phyloP scores from a whole-genome alignment of 768 basidiomycete species.

The Xerocomellus chrysenteron region DNA sequence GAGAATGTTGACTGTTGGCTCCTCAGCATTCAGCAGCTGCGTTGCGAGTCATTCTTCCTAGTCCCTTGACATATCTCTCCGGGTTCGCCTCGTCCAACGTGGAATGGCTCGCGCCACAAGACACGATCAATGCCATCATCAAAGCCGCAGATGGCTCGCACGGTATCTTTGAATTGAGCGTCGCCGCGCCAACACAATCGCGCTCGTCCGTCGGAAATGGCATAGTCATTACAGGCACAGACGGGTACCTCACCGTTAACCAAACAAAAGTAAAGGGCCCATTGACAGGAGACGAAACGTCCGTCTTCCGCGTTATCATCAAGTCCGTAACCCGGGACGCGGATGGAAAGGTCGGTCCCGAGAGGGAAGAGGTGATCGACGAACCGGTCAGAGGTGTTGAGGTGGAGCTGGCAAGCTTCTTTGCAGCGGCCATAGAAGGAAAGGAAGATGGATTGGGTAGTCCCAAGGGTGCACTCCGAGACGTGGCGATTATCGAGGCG shows the following conservation, averaged over 20 bases:
- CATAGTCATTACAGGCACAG: constrained; percentile 56
- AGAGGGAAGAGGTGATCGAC: constrained; percentile 49
- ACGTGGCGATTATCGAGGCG: constrained; percentile 81
- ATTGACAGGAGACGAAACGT: constrained; percentile 22
- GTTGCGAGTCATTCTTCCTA: constrained; percentile 58
- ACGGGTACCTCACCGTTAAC: constrained; percentile 58
- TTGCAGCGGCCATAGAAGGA: constrained; percentile 47
- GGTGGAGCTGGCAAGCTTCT: constrained; percentile 58
- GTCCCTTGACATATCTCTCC: constrained; percentile 52
- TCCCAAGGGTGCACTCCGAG: constrained; percentile 61
- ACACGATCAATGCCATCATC: constrained; percentile 67
- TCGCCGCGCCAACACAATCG: constrained; percentile 51
- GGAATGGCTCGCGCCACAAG: constrained; percentile 71
- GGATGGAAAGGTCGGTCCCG: constrained; percentile 23
- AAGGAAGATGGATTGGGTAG: constrained; percentile 56
- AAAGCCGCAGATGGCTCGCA: constrained; percentile 49
- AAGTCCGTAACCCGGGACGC: constrained; percentile 28
- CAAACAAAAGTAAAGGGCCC: constrained; percentile 27
- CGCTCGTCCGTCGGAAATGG: constrained; percentile 31
- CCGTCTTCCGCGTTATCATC: constrained; percentile 39
- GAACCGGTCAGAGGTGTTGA: constrained; percentile 51
- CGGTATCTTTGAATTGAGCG: constrained; percentile 64
- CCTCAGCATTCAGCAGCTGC: constrained; percentile 64
- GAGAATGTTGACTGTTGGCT: not conserved
- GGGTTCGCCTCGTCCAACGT: constrained; percentile 68